Percentiles rank a stretch among this genome's conserved stretches.
These are phyloP conservation scores for Mucor irregularis DNA, from an alignment of 371 early-diverging fungal species.

Conservation along the genomic window DNA sequence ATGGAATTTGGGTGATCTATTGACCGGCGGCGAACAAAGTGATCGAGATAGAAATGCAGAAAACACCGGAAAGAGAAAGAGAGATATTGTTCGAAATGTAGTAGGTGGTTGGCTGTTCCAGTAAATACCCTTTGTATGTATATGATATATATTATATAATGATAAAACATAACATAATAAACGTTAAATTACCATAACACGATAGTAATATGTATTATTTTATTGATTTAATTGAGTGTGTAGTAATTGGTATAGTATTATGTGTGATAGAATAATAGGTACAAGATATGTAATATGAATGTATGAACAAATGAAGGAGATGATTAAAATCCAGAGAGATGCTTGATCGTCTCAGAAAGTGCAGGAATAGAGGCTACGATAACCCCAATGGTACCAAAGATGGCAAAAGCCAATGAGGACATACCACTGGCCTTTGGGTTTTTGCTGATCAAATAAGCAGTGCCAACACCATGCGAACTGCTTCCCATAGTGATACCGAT, in stretches of 20 bases:
- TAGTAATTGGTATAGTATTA: too few species aligned
- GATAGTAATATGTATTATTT: too few species aligned
- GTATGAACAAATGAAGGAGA: background rate
- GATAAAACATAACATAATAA: too few species aligned
- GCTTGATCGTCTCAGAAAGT: slow-evolving; percentile 12
- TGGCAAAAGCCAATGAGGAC: slow-evolving; percentile 33
- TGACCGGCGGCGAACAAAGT: slow-evolving; percentile 8
- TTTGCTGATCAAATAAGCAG: slow-evolving; percentile 29
- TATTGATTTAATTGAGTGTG: too few species aligned
- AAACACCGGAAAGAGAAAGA: slow-evolving; percentile 19
- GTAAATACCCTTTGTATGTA: slow-evolving; percentile 30
- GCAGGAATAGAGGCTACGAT: slow-evolving; percentile 32
- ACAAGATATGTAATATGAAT: background rate
- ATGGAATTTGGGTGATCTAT: slow-evolving; percentile 29
- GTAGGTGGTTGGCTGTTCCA: slow-evolving; percentile 34
- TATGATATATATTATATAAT: background rate
- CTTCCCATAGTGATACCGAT: slow-evolving; percentile 38
- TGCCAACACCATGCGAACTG: slow-evolving; percentile 36
- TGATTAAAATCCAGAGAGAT: slow-evolving; percentile 14
- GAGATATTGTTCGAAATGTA: slow-evolving; percentile 32
- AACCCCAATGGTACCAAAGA: slow-evolving; percentile 32
- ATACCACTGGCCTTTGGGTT: slow-evolving; percentile 31
- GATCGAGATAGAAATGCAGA: background rate
- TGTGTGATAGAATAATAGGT: background rate
- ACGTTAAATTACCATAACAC: too few species aligned